Conservation (phyloP, 805 yeast genomes). For the Nakazawaea peltata region DNA sequence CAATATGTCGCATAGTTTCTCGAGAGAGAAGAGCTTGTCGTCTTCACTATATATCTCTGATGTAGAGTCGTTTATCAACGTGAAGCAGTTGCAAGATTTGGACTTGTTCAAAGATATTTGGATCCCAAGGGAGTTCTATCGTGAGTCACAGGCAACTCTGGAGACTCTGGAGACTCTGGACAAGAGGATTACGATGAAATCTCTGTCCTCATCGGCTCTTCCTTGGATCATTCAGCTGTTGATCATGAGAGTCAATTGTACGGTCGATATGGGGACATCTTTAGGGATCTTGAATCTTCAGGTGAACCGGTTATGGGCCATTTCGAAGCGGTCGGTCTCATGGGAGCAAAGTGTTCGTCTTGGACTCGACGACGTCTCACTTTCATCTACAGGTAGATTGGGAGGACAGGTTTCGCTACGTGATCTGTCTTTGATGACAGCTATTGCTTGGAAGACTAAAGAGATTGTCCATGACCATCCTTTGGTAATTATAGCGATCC, state of each 20-base stretch:
- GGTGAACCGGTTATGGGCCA: conserved; percentile 58
- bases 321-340: conserved; percentile 54
- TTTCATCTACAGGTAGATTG: conserved; percentile 68
- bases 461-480: conserved; percentile 49
- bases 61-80: conserved; percentile 56
- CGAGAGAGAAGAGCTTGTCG: conserved; percentile 30
- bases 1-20: conserved; percentile 39
- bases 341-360: conserved; percentile 67
- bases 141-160: conserved; percentile 12
- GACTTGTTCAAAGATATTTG: conserved; percentile 79
- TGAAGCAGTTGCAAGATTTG: conserved; percentile 83
- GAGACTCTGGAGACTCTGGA: conserved; percentile 12
- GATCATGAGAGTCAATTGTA: conserved; percentile 41
- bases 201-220: conserved; percentile 52
- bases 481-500: conserved; percentile 51
- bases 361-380: conserved; percentile 43
- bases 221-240: conserved; percentile 68
- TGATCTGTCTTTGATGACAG: conserved; percentile 49
- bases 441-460: conserved; percentile 59
- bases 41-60: conserved; percentile 47
- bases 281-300: conserved; percentile 56
- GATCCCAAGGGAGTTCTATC: conserved; percentile 41
- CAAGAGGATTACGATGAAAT: conserved; percentile 30
- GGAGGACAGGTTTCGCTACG: conserved; percentile 57
- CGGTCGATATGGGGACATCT: conserved; percentile 77